Conservation (phyloP, 2,329 filamentous ascomycete genomes). For the Fusarium palustre region DNA sequence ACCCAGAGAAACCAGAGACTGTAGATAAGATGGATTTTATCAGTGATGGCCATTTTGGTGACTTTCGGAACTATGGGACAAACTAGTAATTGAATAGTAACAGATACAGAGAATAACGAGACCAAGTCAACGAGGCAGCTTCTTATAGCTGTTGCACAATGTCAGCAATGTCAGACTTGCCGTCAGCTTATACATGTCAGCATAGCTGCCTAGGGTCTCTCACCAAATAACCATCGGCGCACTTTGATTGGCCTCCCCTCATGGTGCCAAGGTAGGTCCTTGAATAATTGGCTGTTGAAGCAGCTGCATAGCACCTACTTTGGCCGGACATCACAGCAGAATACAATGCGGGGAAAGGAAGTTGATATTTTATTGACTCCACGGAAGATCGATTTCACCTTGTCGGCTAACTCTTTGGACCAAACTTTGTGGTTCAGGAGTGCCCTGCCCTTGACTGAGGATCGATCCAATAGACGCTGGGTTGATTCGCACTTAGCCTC, state of each 20-base stretch:
- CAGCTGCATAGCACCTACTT: too few species aligned
- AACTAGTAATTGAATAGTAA: rapidly evolving
- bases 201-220: background rate
- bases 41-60: constrained; percentile 21
- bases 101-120: background rate
- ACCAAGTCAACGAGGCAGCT: background rate
- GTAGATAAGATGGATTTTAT: constrained; percentile 35
- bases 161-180: constrained; percentile 1
- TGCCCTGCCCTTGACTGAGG: background rate
- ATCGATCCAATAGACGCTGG: background rate
- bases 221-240: background rate
- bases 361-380: background rate
- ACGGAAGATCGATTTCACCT: background rate
- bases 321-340: background rate
- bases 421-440: background rate
- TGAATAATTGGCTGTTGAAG: background rate
- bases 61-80: background rate
- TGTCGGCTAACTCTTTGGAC: background rate
- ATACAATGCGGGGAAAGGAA: background rate
- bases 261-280: background rate
- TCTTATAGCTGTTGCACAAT: background rate
- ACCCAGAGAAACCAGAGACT: constrained; percentile 41
- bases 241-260: background rate
- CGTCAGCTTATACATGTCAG: background rate
- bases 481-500: background rate